Percentiles rank a stretch among this genome's conserved stretches.
phyloP scores from a whole-genome alignment of 805 yeast species.

The Schwanniomyces pseudopolymorphus region DNA sequence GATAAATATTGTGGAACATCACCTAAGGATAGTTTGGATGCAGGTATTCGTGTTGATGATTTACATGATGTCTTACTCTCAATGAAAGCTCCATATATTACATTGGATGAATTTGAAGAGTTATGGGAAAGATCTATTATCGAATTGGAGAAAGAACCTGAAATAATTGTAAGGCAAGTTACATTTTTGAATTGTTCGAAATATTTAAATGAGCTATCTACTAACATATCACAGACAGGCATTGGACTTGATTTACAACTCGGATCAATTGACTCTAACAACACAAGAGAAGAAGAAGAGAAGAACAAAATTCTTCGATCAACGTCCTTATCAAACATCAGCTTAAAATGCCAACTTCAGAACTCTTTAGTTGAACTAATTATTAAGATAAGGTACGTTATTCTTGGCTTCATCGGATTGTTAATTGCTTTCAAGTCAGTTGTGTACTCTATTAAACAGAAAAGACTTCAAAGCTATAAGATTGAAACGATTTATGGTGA shows the following conservation, averaged over 20 bases:
- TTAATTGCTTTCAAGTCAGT: constrained; percentile 17
- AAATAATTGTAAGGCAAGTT: constrained; percentile 79
- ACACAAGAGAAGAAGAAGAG: constrained; percentile 40
- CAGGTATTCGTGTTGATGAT: constrained; percentile 52
- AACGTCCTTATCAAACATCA: constrained; percentile 64
- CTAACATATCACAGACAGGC: constrained; percentile 26
- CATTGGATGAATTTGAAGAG: constrained; percentile 67
- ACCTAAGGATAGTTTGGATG: constrained; percentile 39
- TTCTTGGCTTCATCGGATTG: constrained; percentile 14
- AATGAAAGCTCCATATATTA: constrained; percentile 46
- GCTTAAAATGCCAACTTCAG: constrained; percentile 55
- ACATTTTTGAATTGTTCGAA: constrained; percentile 4
- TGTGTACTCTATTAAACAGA: constrained; percentile 28
- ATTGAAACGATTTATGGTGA: constrained; percentile 47
- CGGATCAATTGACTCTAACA: constrained; percentile 30
- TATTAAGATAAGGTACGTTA: constrained; percentile 20
- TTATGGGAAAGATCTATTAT: constrained; percentile 67
- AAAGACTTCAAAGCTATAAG: constrained; percentile 37
- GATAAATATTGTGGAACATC: constrained; percentile 56
- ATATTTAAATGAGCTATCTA: constrained; percentile 6
- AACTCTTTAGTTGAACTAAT: constrained; percentile 46
- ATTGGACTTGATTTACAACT: constrained; percentile 15
- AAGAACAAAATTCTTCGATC: constrained; percentile 64
- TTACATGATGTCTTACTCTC: constrained; percentile 51
- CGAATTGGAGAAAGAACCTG: constrained; percentile 65